phyloP scores from a whole-genome alignment of 495 filamentous ascomycete species.

The Neurospora sp. region DNA sequence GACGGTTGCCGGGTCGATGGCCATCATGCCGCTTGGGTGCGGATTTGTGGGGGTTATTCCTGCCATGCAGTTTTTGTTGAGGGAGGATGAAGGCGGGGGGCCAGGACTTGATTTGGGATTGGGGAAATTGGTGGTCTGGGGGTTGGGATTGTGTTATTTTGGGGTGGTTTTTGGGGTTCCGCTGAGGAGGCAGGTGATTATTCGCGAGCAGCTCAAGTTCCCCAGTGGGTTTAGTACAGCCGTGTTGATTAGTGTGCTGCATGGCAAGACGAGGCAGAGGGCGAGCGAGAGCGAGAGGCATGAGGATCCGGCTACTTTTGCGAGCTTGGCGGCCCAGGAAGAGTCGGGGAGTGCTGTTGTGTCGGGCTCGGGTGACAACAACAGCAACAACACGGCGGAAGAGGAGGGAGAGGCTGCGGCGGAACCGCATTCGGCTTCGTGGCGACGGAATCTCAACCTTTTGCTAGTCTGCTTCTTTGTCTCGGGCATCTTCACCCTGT shows the following conservation, averaged over 20 bases:
- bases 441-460: slow-evolving; percentile 43
- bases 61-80: slow-evolving; percentile 78
- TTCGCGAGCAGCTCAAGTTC: slow-evolving; percentile 84
- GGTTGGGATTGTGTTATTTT: slow-evolving; percentile 84
- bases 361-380: slow-evolving; percentile 1
- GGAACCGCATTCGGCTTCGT: slow-evolving; percentile 23
- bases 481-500: slow-evolving; percentile 59
- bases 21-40: slow-evolving; percentile 93
- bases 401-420: slow-evolving; percentile 5
- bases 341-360: slow-evolving; percentile 4
- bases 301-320: slow-evolving; percentile 13
- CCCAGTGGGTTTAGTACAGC: slow-evolving; percentile 93
- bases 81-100: slow-evolving; percentile 48
- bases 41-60: slow-evolving; percentile 83
- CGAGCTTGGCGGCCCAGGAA: slow-evolving; percentile 10
- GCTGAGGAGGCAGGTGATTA: slow-evolving; percentile 63
- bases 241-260: slow-evolving; percentile 79
- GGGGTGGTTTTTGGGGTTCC: slow-evolving; percentile 95
- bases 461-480: slow-evolving; percentile 42
- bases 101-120: slow-evolving; percentile 56
- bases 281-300: slow-evolving; percentile 4
- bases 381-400: slow-evolving; percentile 11
- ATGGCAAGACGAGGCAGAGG: slow-evolving; percentile 41
- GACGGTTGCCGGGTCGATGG: slow-evolving; percentile 88
- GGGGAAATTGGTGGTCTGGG: slow-evolving; percentile 77